These are phyloP conservation scores for Paramyrothecium roridum DNA, from an alignment of 2,329 filamentous ascomycete genomes.

Conservation along the genomic window DNA sequence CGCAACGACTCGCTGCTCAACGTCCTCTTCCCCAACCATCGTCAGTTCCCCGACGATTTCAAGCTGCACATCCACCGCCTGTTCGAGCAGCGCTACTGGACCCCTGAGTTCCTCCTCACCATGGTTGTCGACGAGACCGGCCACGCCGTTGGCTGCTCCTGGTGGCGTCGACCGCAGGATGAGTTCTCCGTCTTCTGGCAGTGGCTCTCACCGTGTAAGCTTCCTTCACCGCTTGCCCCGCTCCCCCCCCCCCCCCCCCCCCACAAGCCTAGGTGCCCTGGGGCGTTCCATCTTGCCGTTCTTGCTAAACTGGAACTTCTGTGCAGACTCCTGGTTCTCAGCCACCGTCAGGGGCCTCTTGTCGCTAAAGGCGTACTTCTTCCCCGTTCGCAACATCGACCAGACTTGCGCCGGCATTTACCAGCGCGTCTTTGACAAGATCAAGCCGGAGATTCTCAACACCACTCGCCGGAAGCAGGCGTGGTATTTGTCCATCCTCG, in stretches of 20 bases:
- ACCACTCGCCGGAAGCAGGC: conserved; percentile 23
- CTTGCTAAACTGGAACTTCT: not conserved
- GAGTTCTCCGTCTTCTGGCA: conserved; percentile 22
- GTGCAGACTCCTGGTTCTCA: conserved; percentile 25
- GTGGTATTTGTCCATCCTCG: conserved; percentile 32
- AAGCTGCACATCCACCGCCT: conserved; percentile 17
- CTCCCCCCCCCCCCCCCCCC: too few species aligned
- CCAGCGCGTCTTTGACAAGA: conserved; percentile 17
- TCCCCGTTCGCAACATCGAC: conserved; percentile 18
- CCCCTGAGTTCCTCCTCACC: conserved; percentile 24
- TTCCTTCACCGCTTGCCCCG: not conserved
- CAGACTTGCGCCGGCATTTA: conserved; percentile 15
- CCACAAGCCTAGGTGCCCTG: too few species aligned
- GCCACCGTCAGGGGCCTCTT: conserved; percentile 20
- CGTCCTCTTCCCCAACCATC: conserved; percentile 25
- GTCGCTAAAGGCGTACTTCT: conserved; percentile 18
- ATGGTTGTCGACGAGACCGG: conserved; percentile 15
- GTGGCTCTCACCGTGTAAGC: conserved; percentile 28
- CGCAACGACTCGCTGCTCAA: conserved; percentile 24
- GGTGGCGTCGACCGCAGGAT: conserved; percentile 26
- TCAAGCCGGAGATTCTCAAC: conserved; percentile 20
- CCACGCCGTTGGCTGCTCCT: conserved; percentile 25
- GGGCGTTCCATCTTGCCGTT: too few species aligned
- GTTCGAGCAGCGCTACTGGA: conserved; percentile 29
- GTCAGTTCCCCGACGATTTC: conserved; percentile 14